Base-by-base conservation (phyloP, 768 basidiomycete species). In the Lactarius sp. region DNA sequence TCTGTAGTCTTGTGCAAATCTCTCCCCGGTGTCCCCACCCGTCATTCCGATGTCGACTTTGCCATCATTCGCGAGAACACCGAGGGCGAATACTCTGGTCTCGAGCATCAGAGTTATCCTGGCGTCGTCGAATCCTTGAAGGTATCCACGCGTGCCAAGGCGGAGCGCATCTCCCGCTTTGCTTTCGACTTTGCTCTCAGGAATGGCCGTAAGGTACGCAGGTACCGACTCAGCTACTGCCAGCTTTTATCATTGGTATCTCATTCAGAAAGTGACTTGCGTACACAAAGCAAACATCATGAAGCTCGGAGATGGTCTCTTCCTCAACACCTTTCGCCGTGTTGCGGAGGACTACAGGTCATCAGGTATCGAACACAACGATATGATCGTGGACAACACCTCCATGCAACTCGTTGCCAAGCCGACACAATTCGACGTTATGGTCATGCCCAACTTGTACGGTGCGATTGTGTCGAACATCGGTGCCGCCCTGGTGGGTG, bases 261-360 rank as follows among this genome's bases (percentile, higher is more conserved):
- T n/a, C 41, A 36, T 53, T 27, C 56, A 96, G 94, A 98, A 96
- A 90, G 96, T 99, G 69, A 99, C 97, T 47, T 98, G 95, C 73
- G 94, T 99, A 51, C 97, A 99, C 86, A 99, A 99, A 78, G 97
- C 97, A 71, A 98, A 98, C 81, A 99, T 99, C 81, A 99, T 99
- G 97, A 99, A 99, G 77, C 87, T 98, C 70, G 96, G 96, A 75
- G 97, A 98, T 72, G 97, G 97, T 76, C 85, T 99, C 49, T 98
- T 98, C 87, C 84, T 98, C 70, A 95, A 94, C 77, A 98, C 95
- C 27, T 99, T 98, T 87, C 91, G 94, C 70, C 84, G 86, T 64
- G 85, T 99, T 64, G 97, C 94, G 39, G 93, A 98, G 76, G 96
- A 98, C 74, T 99, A 98, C 83, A 90, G 86, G 77, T 87, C 86